Evolutionary conservation across 148 eudicot genomes (phyloP).

Genomic region (Camellia japonica): DNA sequence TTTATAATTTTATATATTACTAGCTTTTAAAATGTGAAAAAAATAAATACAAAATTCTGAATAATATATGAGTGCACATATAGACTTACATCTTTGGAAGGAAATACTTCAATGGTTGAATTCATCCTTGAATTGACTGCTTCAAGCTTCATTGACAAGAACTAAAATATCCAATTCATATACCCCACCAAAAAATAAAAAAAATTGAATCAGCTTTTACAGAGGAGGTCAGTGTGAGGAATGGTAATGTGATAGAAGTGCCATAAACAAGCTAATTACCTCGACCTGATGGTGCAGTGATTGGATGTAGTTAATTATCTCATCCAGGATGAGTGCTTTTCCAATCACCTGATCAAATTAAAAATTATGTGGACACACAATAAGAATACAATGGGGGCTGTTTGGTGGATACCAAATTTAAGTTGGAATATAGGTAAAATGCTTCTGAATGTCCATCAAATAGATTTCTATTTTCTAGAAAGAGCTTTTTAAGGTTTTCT

Average conservation of each 20-base stretch:
- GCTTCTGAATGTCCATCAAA: not conserved
- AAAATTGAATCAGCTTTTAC: not conserved
- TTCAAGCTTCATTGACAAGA: slow-evolving; percentile 92
- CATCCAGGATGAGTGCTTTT: slow-evolving; percentile 88
- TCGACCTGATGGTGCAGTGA: slow-evolving; percentile 84
- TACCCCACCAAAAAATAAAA: not conserved
- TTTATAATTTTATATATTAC: not conserved
- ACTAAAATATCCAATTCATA: slow-evolving; percentile 38
- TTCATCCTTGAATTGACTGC: slow-evolving; percentile 68
- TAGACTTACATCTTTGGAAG: slow-evolving; percentile 68
- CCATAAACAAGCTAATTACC: slow-evolving; percentile 32
- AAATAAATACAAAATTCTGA: not conserved
- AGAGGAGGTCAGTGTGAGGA: not conserved
- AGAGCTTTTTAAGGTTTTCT: no score
- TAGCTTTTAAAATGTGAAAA: not conserved
- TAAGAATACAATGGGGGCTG: not conserved
- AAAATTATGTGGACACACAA: not conserved
- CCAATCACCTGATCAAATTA: slow-evolving; percentile 60
- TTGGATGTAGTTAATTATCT: slow-evolving; percentile 82
- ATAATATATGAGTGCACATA: not conserved
- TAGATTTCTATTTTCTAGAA: no score
- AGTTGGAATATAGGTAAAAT: not conserved
- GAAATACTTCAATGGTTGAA: slow-evolving; percentile 49
- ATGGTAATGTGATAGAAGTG: not conserved
- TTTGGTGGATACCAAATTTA: not conserved